phyloP scores from a whole-genome alignment of 371 early-diverging fungal genomes.

The Blakeslea trispora region DNA sequence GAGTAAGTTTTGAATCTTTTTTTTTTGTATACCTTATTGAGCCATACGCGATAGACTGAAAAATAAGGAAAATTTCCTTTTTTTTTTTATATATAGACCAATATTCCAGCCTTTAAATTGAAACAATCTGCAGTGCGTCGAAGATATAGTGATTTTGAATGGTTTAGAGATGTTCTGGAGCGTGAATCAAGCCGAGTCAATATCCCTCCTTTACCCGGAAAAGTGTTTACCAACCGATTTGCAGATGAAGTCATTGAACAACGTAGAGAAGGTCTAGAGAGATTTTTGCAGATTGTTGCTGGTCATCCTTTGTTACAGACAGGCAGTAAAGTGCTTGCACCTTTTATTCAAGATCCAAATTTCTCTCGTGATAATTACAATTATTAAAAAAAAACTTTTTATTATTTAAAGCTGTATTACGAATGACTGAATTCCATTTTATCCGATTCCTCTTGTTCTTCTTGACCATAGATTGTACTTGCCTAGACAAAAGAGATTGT shows the following conservation, averaged over 20 bases:
- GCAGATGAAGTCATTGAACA: conserved; percentile 92
- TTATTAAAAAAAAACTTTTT: too few species aligned
- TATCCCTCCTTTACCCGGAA: conserved; percentile 95
- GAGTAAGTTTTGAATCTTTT: too few species aligned
- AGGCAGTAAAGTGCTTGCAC: conserved; percentile 91
- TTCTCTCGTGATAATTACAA: conserved; percentile 78
- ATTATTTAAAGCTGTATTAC: too few species aligned
- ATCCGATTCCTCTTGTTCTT: conserved; percentile 20
- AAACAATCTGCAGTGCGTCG: conserved; percentile 84
- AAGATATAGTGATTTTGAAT: conserved; percentile 97
- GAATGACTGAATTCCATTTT: conserved; percentile 9
- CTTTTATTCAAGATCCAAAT: conserved; percentile 94
- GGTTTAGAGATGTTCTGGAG: conserved; percentile 94
- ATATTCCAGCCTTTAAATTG: conserved; percentile 95
- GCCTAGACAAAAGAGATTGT: conserved; percentile 15
- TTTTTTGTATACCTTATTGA: too few species aligned
- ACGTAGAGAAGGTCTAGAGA: conserved; percentile 89
- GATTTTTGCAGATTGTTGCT: conserved; percentile 94
- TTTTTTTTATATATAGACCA: conserved; percentile 67
- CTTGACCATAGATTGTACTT: conserved; percentile 36
- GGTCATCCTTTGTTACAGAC: conserved; percentile 98
- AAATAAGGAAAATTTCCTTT: conserved; percentile 3
- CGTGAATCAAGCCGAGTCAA: conserved; percentile 90
- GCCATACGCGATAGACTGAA: conserved; percentile 6
- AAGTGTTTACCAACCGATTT: conserved; percentile 96